phyloP scores from a whole-genome alignment of 2,329 filamentous ascomycete species.

The Aspergillus intermedius region DNA sequence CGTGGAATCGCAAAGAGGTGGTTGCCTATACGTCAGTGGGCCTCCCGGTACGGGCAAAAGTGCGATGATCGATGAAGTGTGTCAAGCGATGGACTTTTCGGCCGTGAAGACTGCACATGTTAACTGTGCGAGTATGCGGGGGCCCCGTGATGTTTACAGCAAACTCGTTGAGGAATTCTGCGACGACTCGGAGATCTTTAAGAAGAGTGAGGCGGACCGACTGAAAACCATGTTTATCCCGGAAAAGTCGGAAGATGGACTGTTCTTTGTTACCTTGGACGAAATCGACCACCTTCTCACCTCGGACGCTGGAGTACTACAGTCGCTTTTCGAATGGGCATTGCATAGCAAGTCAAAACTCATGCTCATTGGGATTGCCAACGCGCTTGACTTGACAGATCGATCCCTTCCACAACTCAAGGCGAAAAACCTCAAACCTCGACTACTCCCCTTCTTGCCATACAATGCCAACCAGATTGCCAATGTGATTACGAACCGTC shows the following conservation, averaged over 20 bases:
- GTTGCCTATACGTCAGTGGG: constrained; percentile 90
- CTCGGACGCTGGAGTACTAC: constrained; percentile 79
- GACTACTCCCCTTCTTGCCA: constrained; percentile 83
- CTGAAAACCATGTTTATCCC: constrained; percentile 67
- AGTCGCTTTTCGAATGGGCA: constrained; percentile 95
- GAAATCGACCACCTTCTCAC: constrained; percentile 93
- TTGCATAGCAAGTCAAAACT: constrained; percentile 72
- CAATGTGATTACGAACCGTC: constrained; percentile 73
- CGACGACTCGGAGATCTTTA: constrained; percentile 54
- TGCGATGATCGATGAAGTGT: constrained; percentile 79
- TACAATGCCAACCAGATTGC: constrained; percentile 86
- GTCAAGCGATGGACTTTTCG: constrained; percentile 50
- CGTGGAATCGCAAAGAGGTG: constrained; percentile 55
- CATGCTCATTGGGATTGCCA: constrained; percentile 85
- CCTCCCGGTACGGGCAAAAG: constrained; percentile 96
- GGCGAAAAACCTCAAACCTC: constrained; percentile 82
- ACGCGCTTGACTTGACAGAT: constrained; percentile 90
- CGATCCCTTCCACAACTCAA: constrained; percentile 91
- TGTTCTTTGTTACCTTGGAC: constrained; percentile 82
- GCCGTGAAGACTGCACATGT: constrained; percentile 67
- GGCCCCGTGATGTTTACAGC: constrained; percentile 74
- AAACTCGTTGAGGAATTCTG: constrained; percentile 67
- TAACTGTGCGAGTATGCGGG: constrained; percentile 97
- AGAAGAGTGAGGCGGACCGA: constrained; percentile 60
- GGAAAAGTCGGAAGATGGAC: constrained; percentile 46